Evolutionary conservation across 208 protist species (phyloP).

Genomic region (Porcisia hertigi): DNA sequence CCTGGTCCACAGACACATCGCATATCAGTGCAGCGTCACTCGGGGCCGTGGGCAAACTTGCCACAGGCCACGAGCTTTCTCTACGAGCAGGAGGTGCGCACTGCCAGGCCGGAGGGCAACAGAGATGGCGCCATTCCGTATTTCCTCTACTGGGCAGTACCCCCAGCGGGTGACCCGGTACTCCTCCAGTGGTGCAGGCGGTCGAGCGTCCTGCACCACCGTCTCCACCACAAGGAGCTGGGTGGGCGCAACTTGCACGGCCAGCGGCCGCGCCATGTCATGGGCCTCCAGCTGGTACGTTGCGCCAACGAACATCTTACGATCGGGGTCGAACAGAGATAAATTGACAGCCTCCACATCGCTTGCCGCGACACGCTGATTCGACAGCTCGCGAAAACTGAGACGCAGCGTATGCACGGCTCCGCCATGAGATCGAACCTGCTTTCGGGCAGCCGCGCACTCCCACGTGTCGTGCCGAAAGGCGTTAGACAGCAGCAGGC

Average conservation of each 20-base stretch:
- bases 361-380: constrained; percentile 28
- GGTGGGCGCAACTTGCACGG: constrained; percentile 54
- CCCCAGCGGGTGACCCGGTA: constrained; percentile 71
- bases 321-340: constrained; percentile 60
- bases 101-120: constrained; percentile 59
- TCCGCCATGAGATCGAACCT: constrained; percentile 39
- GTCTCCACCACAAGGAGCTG: constrained; percentile 76
- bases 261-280: constrained; percentile 40
- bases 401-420: constrained; percentile 43
- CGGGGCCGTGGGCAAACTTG: constrained; percentile 29
- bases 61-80: constrained; percentile 53
- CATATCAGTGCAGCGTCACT: constrained; percentile 37
- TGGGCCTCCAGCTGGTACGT: constrained; percentile 48
- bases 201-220: constrained; percentile 42
- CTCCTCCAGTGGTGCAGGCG: constrained; percentile 35
- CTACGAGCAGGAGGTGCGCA: constrained; percentile 69
- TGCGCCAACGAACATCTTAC: constrained; percentile 70
- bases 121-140: constrained; percentile 23
- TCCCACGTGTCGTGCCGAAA: constrained; percentile 90
- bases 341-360: constrained; percentile 63
- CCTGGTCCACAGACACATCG: constrained; percentile 34
- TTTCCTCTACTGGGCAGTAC: constrained; percentile 34
- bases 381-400: constrained; percentile 26
- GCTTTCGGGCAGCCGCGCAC: constrained; percentile 40
- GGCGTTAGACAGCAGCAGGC: constrained; percentile 81